Evolutionary conservation across 2,329 filamentous ascomycete species (phyloP).

Genomic region (Paradendryphiella salina): DNA sequence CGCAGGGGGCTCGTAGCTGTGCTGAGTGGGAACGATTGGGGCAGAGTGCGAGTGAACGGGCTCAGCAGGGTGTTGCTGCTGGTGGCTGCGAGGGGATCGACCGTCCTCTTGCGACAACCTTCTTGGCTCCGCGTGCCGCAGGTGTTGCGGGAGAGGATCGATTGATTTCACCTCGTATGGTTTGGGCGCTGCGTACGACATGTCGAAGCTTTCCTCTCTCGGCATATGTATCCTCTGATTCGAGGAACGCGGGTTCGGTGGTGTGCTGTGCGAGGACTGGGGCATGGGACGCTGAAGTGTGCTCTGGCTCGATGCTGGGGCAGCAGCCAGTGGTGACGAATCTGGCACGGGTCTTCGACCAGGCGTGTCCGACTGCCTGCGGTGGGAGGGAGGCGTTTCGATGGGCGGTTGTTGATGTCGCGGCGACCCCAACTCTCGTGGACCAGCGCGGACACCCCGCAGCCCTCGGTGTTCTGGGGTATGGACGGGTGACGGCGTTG

Average conservation of each 20-base stretch:
- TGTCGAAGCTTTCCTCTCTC: constrained; percentile 36
- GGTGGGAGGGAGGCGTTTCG: constrained; percentile 27
- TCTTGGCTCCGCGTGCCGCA: constrained; percentile 24
- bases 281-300: constrained; percentile 35
- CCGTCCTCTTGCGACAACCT: constrained; percentile 37
- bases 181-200: constrained; percentile 45
- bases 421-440: constrained; percentile 43
- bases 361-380: constrained; percentile 30
- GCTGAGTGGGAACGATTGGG: constrained; percentile 46
- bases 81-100: constrained; percentile 26
- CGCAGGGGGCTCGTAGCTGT: constrained; percentile 26
- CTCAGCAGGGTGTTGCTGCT: constrained; percentile 32
- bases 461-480: constrained; percentile 40
- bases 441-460: constrained; percentile 36
- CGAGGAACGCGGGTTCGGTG: constrained; percentile 32
- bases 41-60: constrained; percentile 53
- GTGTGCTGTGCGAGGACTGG: constrained; percentile 27
- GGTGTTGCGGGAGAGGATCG: constrained; percentile 33
- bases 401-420: constrained; percentile 31
- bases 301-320: constrained; percentile 25
- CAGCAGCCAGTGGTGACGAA: constrained; percentile 25
- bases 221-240: constrained; percentile 25
- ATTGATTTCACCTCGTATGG: constrained; percentile 42
- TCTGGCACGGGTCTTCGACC: constrained; percentile 38
- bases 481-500: constrained; percentile 46